Evolutionary conservation across 208 protist species (phyloP).

Genomic region (Strigomonas galati): DNA sequence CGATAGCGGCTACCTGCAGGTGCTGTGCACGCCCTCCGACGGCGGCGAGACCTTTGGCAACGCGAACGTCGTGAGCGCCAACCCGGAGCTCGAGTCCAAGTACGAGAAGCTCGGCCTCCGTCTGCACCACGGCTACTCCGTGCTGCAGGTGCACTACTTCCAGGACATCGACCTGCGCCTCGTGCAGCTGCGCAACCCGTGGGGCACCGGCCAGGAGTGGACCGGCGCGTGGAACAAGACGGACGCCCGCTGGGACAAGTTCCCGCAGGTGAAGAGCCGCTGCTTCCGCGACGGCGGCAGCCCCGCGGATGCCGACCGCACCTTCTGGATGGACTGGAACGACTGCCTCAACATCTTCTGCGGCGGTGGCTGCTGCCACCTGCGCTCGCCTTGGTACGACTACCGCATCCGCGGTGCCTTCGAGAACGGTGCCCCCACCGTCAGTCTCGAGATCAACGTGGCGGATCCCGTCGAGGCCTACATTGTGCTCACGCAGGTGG

Average conservation of each 20-base stretch:
- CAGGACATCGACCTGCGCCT: constrained; percentile 60
- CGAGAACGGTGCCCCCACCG: constrained; percentile 40
- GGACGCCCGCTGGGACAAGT: constrained; percentile 70
- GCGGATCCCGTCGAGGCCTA: constrained; percentile 46
- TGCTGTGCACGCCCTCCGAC: constrained; percentile 67
- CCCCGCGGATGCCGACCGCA: constrained; percentile 38
- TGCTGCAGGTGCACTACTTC: constrained; percentile 46
- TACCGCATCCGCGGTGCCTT: constrained; percentile 77
- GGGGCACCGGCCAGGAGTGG: constrained; percentile 68
- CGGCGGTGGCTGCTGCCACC: constrained; percentile 68
- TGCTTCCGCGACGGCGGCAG: constrained; percentile 45
- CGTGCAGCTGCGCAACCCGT: constrained; percentile 73
- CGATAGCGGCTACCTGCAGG: constrained; percentile 40
- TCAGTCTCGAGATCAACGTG: constrained; percentile 67
- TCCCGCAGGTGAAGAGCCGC: constrained; percentile 39
- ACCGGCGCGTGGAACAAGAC: constrained; percentile 52
- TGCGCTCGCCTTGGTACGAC: constrained; percentile 65
- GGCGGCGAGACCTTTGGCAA: constrained; percentile 35
- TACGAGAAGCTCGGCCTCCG: constrained; percentile 62
- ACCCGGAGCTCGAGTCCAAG: constrained; percentile 38
- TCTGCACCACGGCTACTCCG: constrained; percentile 61
- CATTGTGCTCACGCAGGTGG: constrained; percentile 66
- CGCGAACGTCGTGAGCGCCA: constrained; percentile 27
- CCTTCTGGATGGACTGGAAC: constrained; percentile 84
- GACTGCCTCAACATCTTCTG: constrained; percentile 59